Evolutionary conservation across 2,329 filamentous ascomycete genomes (phyloP).

Genomic region (Diaporthe ampelina): DNA sequence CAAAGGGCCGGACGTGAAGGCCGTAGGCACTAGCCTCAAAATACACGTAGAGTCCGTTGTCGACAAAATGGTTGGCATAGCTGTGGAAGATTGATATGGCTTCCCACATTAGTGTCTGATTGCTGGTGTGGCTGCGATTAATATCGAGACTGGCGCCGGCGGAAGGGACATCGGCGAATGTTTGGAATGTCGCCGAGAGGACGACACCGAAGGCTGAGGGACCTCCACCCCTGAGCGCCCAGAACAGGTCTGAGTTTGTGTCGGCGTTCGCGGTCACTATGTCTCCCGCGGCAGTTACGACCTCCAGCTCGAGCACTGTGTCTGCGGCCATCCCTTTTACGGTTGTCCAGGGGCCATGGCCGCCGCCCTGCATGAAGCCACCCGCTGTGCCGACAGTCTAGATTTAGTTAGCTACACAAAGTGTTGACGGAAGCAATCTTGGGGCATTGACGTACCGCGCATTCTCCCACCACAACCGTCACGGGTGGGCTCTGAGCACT

Average conservation of each 20-base stretch:
- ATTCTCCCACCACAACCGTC: constrained; percentile 66
- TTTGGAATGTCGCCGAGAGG: constrained; percentile 63
- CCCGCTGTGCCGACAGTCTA: constrained; percentile 69
- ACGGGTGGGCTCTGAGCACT: constrained; percentile 55
- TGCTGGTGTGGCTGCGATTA: constrained; percentile 52
- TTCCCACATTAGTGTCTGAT: constrained; percentile 60
- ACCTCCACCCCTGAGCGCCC: constrained; percentile 68
- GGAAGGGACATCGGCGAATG: constrained; percentile 59
- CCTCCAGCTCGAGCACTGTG: constrained; percentile 22
- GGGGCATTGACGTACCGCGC: constrained; percentile 53
- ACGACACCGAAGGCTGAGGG: constrained; percentile 67
- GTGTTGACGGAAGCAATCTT: fast-evolving
- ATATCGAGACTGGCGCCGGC: constrained; percentile 59
- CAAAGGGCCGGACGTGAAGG: constrained; percentile 56
- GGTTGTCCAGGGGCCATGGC: constrained; percentile 63
- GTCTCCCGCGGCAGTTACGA: constrained; percentile 58
- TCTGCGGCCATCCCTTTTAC: constrained; percentile 44
- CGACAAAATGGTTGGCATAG: constrained; percentile 56
- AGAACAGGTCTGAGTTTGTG: constrained; percentile 67
- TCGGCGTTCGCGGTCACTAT: constrained; percentile 57
- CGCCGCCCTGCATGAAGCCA: constrained; percentile 73
- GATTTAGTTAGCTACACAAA: constrained; percentile 43
- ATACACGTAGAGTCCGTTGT: constrained; percentile 58
- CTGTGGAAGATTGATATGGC: constrained; percentile 47
- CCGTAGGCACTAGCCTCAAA: constrained; percentile 57